Conservation (phyloP, 352 stramenopile genomes). For the Globisporangium acanthophoron region DNA sequence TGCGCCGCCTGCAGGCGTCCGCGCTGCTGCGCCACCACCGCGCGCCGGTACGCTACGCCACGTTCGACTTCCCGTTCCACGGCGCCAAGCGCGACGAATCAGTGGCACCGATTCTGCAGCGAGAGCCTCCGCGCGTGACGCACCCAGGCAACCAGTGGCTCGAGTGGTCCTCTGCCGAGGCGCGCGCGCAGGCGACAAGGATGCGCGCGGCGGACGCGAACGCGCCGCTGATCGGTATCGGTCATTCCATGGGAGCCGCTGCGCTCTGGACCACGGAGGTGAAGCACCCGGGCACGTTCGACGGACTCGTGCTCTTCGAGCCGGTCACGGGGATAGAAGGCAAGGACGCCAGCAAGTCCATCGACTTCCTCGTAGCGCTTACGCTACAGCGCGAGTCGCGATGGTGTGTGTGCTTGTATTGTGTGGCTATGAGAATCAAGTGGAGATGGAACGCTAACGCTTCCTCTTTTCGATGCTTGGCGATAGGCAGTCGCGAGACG, state of each 20-base stretch:
- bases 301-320: constrained; percentile 42
- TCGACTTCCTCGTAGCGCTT: constrained; percentile 32
- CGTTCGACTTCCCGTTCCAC: constrained; percentile 51
- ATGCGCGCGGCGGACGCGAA: constrained; percentile 4
- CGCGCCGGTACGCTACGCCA: constrained; percentile 14
- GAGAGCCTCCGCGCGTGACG: constrained; percentile 26
- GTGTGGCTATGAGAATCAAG: neutral
- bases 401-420: neutral
- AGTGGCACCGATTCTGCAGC: constrained; percentile 3
- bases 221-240: constrained; percentile 37
- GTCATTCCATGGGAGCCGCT: constrained; percentile 40
- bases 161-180: constrained; percentile 20
- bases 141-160: constrained; percentile 23
- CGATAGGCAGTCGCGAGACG: constrained; percentile 20
- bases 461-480: neutral
- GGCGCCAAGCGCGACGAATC: constrained; percentile 36
- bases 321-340: constrained; percentile 21
- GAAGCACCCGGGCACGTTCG: constrained; percentile 34
- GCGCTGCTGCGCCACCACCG: constrained; percentile 18
- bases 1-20: constrained; percentile 24
- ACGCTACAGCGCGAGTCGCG: constrained; percentile 30
- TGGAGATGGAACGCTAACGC: neutral
- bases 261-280: constrained; percentile 34
- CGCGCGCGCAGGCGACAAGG: constrained; percentile 17
- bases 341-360: constrained; percentile 1